Percentiles rank a stretch among this genome's conserved stretches.
Conservation (phyloP, 306 rosid species). For the Begonia peltatifolia region DNA sequence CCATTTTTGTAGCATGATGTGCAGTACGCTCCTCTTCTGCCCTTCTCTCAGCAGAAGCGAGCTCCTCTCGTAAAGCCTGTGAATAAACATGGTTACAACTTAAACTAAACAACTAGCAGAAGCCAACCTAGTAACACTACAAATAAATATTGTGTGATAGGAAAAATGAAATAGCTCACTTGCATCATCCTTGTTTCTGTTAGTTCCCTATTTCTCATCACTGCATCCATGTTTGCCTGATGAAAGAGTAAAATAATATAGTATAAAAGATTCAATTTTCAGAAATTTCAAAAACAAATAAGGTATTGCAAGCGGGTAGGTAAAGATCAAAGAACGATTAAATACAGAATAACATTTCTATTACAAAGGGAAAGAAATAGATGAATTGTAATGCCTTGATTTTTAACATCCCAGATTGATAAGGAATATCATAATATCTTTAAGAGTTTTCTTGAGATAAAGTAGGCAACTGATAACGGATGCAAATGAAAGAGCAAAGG, state of each 20-base stretch:
- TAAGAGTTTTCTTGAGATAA: no score
- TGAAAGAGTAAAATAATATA: not conserved
- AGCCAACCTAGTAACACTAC: no score
- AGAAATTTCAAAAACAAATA: not conserved
- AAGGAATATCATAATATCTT: no score
- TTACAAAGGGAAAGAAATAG: no score
- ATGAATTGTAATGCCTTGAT: no score
- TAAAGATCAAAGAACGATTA: no score
- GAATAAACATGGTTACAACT: not conserved
- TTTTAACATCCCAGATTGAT: no score
- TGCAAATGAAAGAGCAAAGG: no score
- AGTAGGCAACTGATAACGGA: no score
- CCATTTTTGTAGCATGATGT: slow-evolving; percentile 89
- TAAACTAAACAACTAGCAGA: no score
- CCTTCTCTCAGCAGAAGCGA: slow-evolving; percentile 84
- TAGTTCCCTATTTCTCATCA: slow-evolving; percentile 89
- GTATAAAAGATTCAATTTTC: no score
- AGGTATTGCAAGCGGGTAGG: slow-evolving; percentile 4
- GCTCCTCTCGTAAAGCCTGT: slow-evolving; percentile 91
- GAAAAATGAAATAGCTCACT: slow-evolving; percentile 30
- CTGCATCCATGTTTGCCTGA: slow-evolving; percentile 87
- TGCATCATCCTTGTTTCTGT: slow-evolving; percentile 99
- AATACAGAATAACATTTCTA: no score
- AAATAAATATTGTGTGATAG: not conserved
- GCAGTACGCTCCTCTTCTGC: slow-evolving; percentile 96